Evolutionary conservation across 768 basidiomycete genomes (phyloP), one percentile per base, ranked within the genome.

Genomic region (Gelatoporia subvermispora): DNA sequence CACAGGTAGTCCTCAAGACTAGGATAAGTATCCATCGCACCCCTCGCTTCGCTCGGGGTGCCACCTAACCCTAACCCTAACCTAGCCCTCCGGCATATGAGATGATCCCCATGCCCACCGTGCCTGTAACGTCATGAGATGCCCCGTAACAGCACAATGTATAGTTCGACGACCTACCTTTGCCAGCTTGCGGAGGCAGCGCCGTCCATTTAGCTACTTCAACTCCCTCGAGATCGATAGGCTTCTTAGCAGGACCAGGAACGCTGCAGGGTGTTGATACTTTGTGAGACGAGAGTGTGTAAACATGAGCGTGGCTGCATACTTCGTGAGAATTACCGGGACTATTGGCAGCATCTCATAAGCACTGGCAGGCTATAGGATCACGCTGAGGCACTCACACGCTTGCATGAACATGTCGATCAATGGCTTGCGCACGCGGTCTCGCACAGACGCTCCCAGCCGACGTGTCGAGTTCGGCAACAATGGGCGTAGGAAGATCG

Each of bases 31-130:
- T n/a, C n/a, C n/a, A n/a, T n/a, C n/a, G n/a, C n/a, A n/a, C n/a
- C n/a, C n/a, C n/a, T n/a, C n/a, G n/a, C n/a, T n/a, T n/a, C n/a
- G n/a, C n/a, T n/a, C n/a, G n/a, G n/a, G n/a, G n/a, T n/a, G n/a
- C n/a, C n/a, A n/a, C n/a, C n/a, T n/a, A n/a, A n/a, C n/a, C n/a
- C n/a, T n/a, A n/a, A n/a, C n/a, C n/a, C n/a, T n/a, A n/a, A n/a
- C n/a, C n/a, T n/a, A 60, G 36, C 9, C 56, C 53, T 42, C 59
- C 59, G 4, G 59, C 59, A 43, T 60, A 60, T 3, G 59, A 60
- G 41, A 60, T 56, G 54, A 60, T 51, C 5, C 59, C 59, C 43
- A 60, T 56, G 9, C 52, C 59, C 13, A 60, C 28, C 11, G 59
- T 58, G 17, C 59, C 58, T 57, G 47, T n/a, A 13, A 7, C n/a